phyloP scores from a whole-genome alignment of 768 basidiomycete genomes.

The Crassisporium funariophilum region DNA sequence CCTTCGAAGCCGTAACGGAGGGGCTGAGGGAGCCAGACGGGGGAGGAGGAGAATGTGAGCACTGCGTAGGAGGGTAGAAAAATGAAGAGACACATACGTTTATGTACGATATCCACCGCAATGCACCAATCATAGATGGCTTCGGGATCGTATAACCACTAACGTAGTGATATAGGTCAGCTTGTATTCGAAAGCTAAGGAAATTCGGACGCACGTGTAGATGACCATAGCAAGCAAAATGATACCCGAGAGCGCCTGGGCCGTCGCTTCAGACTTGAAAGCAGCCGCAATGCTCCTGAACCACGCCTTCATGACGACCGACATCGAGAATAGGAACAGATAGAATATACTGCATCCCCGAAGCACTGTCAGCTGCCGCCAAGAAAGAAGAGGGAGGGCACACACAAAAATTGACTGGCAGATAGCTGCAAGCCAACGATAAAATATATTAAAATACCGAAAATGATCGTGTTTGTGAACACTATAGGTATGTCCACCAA shows the following conservation, averaged over 20 bases:
- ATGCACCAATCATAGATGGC: slow-evolving; percentile 65
- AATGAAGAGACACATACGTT: no score
- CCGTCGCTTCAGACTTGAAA: slow-evolving; percentile 59
- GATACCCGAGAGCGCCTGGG: slow-evolving; percentile 60
- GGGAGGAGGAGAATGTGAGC: neutral
- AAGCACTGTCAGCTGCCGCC: slow-evolving; percentile 33
- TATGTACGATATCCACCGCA: slow-evolving; percentile 65
- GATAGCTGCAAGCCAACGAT: slow-evolving; percentile 56
- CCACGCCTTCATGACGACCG: slow-evolving; percentile 72
- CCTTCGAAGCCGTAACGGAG: slow-evolving; percentile 69
- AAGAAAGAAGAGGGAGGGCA: slow-evolving; percentile 12
- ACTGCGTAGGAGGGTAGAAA: slow-evolving; percentile 3
- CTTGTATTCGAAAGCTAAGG: slow-evolving; percentile 44
- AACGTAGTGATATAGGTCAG: slow-evolving; percentile 51
- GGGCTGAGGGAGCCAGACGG: slow-evolving; percentile 6
- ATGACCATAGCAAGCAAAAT: slow-evolving; percentile 31
- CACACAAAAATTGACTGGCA: slow-evolving; percentile 65
- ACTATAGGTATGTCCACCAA: slow-evolving; percentile 64
- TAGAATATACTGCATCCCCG: slow-evolving; percentile 54
- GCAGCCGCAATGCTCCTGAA: slow-evolving; percentile 70
- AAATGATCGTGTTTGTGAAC: slow-evolving; percentile 44
- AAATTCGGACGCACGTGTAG: slow-evolving; percentile 27
- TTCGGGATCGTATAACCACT: slow-evolving; percentile 52
- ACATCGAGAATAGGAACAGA: slow-evolving; percentile 57
- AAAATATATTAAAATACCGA: slow-evolving; percentile 60